Evolutionary conservation across 306 rosid species (phyloP).

Genomic region (Clitoria ternatea): DNA sequence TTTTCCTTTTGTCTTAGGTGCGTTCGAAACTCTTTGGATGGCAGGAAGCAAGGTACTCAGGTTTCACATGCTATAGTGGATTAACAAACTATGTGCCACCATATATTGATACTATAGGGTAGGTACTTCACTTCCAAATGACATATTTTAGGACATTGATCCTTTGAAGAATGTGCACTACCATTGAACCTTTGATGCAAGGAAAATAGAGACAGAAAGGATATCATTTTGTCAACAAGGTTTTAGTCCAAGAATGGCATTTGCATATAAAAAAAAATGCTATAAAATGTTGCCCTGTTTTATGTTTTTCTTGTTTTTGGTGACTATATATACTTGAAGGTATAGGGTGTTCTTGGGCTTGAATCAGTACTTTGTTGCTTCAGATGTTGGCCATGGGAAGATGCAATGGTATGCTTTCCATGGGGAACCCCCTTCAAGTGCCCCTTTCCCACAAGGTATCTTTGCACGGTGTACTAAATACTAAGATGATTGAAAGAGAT

Average conservation of each 20-base stretch:
- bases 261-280: too few relatives aligned
- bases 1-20: conserved; percentile 40
- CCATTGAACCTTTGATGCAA: background rate
- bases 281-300: background rate
- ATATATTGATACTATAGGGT: conserved; percentile 41
- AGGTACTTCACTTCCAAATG: conserved; percentile 2
- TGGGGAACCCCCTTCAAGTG: conserved; percentile 31
- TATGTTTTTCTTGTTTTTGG: background rate
- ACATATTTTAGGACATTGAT: background rate
- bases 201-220: too few relatives aligned
- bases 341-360: conserved; percentile 45
- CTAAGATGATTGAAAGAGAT: background rate
- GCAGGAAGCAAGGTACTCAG: conserved; percentile 38
- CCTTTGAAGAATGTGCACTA: background rate
- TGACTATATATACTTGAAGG: conserved; percentile 25
- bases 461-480: background rate
- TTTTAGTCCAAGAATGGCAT: too few relatives aligned
- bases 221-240: too few relatives aligned
- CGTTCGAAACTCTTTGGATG: conserved; percentile 40
- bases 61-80: conserved; percentile 46
- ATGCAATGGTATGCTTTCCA: conserved; percentile 56
- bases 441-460: conserved; percentile 20
- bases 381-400: conserved; percentile 44
- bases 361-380: conserved; percentile 45
- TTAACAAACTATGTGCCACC: conserved; percentile 40